phyloP scores from a whole-genome alignment of 768 basidiomycete species.

The Phaffia tasmanica region DNA sequence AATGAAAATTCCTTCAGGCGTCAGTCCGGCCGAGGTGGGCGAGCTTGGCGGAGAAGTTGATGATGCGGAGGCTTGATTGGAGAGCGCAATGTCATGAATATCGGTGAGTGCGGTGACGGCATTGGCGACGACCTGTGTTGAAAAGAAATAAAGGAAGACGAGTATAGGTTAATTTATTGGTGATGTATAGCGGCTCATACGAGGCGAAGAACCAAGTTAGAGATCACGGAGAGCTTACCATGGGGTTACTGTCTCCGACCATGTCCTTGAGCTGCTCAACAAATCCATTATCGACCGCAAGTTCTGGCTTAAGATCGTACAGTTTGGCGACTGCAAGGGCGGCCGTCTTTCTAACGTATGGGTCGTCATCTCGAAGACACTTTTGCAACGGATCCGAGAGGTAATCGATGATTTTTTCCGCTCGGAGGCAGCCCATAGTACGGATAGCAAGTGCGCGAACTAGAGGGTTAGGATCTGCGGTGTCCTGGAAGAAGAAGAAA shows the following conservation, averaged over 20 bases:
- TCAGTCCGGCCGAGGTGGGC: slow-evolving; percentile 3
- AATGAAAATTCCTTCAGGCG: slow-evolving; percentile 45
- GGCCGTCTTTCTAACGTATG: slow-evolving; percentile 96
- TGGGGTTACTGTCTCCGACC: slow-evolving; percentile 58
- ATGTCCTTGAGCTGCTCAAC: slow-evolving; percentile 70
- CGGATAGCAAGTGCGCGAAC: slow-evolving; percentile 92
- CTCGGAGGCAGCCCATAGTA: slow-evolving; percentile 93
- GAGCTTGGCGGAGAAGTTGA: neutral
- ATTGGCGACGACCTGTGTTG: slow-evolving; percentile 72
- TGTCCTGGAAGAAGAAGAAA: slow-evolving; percentile 50
- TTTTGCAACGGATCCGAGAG: slow-evolving; percentile 89
- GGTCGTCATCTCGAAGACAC: slow-evolving; percentile 86
- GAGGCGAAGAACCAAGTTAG: neutral
- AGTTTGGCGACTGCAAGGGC: slow-evolving; percentile 89
- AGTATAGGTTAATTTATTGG: neutral
- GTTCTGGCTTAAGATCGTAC: slow-evolving; percentile 90
- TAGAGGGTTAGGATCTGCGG: slow-evolving; percentile 91
- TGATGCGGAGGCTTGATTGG: slow-evolving; percentile 8
- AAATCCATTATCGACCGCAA: slow-evolving; percentile 79
- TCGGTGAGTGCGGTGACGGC: slow-evolving; percentile 86
- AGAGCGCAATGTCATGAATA: slow-evolving; percentile 52
- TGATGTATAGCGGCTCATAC: neutral
- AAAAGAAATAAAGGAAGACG: neutral
- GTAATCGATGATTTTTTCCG: slow-evolving; percentile 99
- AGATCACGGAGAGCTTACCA: slow-evolving; percentile 15